Base-by-base conservation (phyloP, 139 green algal species). In the Diplosphaera chodatii region DNA sequence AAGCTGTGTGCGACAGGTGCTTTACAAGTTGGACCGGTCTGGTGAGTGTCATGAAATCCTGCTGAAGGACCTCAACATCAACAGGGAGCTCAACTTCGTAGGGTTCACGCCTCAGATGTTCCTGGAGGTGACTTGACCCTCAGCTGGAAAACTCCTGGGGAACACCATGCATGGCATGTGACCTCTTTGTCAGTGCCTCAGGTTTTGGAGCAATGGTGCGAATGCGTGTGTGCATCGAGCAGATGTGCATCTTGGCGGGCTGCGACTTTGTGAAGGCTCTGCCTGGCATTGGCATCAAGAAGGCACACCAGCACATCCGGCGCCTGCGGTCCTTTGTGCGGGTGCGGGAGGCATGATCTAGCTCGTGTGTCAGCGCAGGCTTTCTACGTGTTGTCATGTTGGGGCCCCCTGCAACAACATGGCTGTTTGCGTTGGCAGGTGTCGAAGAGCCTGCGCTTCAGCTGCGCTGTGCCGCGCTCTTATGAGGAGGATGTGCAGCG, bases 201-300 rank as follows among this genome's bases (percentile, higher is more conserved):
- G n/a, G n/a, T n/a, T n/a, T n/a, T n/a, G n/a, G n/a, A n/a, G n/a
- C n/a, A n/a, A n/a, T n/a, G n/a, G n/a, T n/a, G n/a, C n/a, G n/a
- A n/a, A n/a, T n/a, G 16, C 40, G 63, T n/a, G 31, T 73, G 41
- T 29, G 48, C 41, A 1, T 3, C 16, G 78, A 71, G 8, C 81
- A 96, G 86, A 96, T 96, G 87, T 99, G 95, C 78, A 89, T 98
- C 68, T 74, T 99, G 80, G 84, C 92, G 13, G 95, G 95, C 10
- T 99, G 95, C 70, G 95, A 99, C 82, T 99, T 98, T 74, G 77
- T 98, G 55, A 75, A 83, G 34, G 82, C 77, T 31, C 67, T 98
- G 63, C 78, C 78, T 0, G 83, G 85, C 56, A 90, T 98, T 18
- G 95, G 95, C 32, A 82, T 98, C 67, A 97, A 96, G 76, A 96